These are phyloP conservation scores for Reutealis trisperma DNA, from an alignment of 345 rosid species.

Conservation along the genomic window DNA sequence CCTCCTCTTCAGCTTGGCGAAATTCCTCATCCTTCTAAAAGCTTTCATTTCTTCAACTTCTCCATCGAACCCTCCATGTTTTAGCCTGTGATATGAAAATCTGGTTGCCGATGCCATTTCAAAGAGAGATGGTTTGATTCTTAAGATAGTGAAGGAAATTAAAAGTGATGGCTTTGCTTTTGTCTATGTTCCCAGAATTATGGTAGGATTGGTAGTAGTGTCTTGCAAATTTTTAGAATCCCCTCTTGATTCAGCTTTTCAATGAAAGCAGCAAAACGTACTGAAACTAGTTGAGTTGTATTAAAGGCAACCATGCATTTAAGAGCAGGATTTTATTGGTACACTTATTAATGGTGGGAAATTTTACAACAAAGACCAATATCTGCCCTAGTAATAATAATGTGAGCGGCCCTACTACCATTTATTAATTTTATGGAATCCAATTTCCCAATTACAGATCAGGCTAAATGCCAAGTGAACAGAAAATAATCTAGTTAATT, in stretches of 20 bases:
- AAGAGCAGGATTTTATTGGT: conserved; percentile 24
- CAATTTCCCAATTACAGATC: too few relatives aligned
- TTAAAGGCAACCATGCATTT: conserved; percentile 14
- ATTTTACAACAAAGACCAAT: not conserved
- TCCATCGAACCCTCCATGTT: conserved; percentile 13
- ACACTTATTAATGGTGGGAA: conserved; percentile 6
- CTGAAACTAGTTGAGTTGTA: conserved; percentile 11
- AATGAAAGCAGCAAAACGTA: not conserved
- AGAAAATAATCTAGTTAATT: too few relatives aligned
- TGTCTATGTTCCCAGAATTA: not conserved
- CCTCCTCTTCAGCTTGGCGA: conserved; percentile 11
- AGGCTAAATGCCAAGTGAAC: too few relatives aligned
- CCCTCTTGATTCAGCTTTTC: not conserved
- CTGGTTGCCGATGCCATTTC: conserved; percentile 23
- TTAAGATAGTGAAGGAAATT: not conserved
- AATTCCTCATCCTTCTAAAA: conserved; percentile 14
- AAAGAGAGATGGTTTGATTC: not conserved
- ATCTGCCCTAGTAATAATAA: not conserved
- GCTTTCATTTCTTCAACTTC: conserved; percentile 11
- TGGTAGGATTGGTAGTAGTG: not conserved
- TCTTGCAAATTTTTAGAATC: not conserved
- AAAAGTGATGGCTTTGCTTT: not conserved
- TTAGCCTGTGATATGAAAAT: conserved; percentile 30
- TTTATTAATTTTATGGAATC: too few relatives aligned
- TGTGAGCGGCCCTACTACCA: too few relatives aligned